A percentile compares a stretch with the other conserved stretches of the same genome.
Conservation (phyloP, 2,329 filamentous ascomycete genomes). For the Fusarium irregulare region DNA sequence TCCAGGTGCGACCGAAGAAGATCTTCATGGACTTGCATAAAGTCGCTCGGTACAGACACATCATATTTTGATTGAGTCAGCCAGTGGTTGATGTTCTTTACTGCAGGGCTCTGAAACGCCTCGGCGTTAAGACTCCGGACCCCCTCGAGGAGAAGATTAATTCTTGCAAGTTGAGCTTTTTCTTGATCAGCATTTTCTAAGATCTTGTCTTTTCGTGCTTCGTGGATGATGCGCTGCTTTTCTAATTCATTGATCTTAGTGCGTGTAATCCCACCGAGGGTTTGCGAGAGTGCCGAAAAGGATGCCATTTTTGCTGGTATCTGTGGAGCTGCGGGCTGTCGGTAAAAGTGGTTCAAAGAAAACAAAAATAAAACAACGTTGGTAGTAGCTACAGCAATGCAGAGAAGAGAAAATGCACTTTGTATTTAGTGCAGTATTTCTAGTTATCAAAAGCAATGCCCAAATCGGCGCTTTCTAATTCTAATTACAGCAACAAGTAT, state of each 20-base stretch:
- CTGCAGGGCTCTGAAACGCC: not conserved
- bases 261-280: not conserved
- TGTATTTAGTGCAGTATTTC: accelerated
- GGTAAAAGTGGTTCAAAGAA: not conserved
- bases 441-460: too few species aligned
- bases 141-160: not conserved
- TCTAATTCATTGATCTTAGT: not conserved
- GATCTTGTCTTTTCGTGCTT: not conserved
- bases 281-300: not conserved
- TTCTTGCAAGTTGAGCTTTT: not conserved
- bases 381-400: not conserved
- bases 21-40: not conserved
- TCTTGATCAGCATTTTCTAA: not conserved
- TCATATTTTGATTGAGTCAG: constrained; percentile 1
- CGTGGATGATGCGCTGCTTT: not conserved
- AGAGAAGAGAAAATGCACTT: accelerated
- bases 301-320: not conserved
- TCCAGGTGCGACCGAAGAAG: not conserved
- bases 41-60: not conserved
- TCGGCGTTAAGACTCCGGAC: not conserved
- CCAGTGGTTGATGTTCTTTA: constrained; percentile 11
- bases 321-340: accelerated
- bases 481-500: not conserved
- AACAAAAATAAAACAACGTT: not conserved
- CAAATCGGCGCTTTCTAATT: not conserved